phyloP scores from a whole-genome alignment of 768 basidiomycete species.

The Rhizopogon rudus region DNA sequence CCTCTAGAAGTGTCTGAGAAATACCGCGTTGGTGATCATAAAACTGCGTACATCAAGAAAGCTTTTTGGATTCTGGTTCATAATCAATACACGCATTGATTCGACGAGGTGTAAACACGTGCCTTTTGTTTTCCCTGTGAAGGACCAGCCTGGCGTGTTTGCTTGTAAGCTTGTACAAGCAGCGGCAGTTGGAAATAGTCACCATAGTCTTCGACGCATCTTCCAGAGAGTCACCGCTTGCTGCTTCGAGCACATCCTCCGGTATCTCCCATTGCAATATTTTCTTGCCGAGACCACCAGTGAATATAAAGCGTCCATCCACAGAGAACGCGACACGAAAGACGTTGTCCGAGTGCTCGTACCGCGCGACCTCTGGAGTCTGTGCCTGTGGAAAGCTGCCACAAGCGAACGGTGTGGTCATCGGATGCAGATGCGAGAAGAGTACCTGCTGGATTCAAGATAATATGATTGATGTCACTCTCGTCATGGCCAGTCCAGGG shows the following conservation, averaged over 20 bases:
- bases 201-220: neutral
- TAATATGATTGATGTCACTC: constrained; percentile 15
- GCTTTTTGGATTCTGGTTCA: neutral
- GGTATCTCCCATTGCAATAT: neutral
- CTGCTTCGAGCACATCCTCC: neutral
- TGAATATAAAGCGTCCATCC: neutral
- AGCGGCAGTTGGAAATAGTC: neutral
- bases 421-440: constrained; percentile 24
- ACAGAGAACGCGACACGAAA: neutral
- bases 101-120: neutral
- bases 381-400: constrained; percentile 15
- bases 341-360: too few species aligned
- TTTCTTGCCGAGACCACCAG: neutral
- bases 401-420: constrained; percentile 23
- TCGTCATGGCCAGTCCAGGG: constrained; percentile 12
- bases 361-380: constrained; percentile 14
- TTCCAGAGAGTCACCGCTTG: neutral
- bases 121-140: neutral
- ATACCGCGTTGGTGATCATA: neutral
- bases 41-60: neutral
- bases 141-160: neutral
- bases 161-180: neutral
- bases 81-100: neutral
- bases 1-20: neutral
- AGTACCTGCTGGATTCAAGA: constrained; percentile 22